Evolutionary conservation across 345 rosid species (phyloP).

Genomic region (Hevea brasiliensis): DNA sequence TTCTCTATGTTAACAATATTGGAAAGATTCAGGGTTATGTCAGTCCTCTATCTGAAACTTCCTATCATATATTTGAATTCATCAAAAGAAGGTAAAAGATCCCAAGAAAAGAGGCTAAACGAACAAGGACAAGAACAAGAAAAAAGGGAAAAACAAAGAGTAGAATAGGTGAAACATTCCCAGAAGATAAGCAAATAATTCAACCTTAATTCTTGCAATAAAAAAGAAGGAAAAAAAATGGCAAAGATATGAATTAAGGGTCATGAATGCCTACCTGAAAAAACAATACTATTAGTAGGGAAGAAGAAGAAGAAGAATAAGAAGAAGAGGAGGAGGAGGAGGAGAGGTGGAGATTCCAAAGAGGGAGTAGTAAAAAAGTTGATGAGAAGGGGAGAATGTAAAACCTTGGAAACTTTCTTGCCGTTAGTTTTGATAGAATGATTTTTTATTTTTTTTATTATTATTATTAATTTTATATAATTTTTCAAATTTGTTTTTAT

Average conservation of each 20-base stretch:
- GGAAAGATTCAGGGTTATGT: neutral
- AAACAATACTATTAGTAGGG: neutral
- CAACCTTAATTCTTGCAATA: neutral
- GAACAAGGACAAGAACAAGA: neutral
- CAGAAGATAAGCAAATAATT: neutral
- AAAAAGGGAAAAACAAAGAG: no score
- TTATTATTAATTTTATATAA: no score
- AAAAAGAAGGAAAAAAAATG: neutral
- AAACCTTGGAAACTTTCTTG: neutral
- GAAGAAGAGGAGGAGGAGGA: neutral
- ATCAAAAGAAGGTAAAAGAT: neutral
- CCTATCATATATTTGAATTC: neutral
- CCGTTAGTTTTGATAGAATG: neutral
- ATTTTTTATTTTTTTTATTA: neutral
- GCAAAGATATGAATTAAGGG: neutral
- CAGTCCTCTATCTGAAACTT: neutral
- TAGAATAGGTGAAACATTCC: neutral
- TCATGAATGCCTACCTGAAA: constrained; percentile 8
- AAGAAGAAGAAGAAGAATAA: neutral
- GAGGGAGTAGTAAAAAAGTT: neutral
- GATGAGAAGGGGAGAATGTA: neutral
- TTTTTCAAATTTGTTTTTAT: no score
- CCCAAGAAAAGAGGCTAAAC: constrained; percentile 6
- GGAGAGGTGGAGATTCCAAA: constrained; percentile 17
- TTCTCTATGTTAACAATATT: neutral